Evolutionary conservation across 495 filamentous ascomycete species (phyloP).

Genomic region (Thermothielavioides terrestris): DNA sequence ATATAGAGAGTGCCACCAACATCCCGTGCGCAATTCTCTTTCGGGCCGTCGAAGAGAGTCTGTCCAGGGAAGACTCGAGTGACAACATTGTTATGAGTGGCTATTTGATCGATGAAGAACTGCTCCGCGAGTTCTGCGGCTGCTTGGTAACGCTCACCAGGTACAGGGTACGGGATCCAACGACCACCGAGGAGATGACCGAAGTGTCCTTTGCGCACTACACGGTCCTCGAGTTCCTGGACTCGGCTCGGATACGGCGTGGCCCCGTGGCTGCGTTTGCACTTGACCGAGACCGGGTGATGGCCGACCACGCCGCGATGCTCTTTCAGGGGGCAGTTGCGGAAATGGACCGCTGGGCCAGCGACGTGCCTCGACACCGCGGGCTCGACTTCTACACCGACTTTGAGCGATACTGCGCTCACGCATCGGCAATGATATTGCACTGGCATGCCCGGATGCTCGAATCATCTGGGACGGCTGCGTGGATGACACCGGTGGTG

Average conservation of each 20-base stretch:
- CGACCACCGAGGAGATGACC: background rate
- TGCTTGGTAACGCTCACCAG: background rate
- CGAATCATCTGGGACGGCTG: background rate
- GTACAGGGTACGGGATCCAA: background rate
- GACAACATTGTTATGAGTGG: background rate
- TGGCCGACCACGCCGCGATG: background rate
- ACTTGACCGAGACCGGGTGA: background rate
- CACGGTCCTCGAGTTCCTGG: background rate
- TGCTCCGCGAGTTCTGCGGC: background rate
- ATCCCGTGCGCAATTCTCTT: background rate
- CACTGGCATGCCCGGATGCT: background rate
- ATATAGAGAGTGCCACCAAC: background rate
- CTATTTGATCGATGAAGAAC: background rate
- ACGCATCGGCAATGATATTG: background rate
- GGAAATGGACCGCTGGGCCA: background rate
- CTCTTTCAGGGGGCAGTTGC: background rate
- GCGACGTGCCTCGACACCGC: background rate
- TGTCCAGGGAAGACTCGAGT: background rate
- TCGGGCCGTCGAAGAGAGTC: background rate
- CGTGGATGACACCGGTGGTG: background rate
- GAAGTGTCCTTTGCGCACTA: background rate
- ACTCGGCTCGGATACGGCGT: background rate
- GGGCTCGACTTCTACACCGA: background rate
- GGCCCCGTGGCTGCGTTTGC: background rate
- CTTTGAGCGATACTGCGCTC: background rate